Base-by-base conservation (phyloP, 441 rosid genomes). In the Pelargonium myrrhifolium region DNA sequence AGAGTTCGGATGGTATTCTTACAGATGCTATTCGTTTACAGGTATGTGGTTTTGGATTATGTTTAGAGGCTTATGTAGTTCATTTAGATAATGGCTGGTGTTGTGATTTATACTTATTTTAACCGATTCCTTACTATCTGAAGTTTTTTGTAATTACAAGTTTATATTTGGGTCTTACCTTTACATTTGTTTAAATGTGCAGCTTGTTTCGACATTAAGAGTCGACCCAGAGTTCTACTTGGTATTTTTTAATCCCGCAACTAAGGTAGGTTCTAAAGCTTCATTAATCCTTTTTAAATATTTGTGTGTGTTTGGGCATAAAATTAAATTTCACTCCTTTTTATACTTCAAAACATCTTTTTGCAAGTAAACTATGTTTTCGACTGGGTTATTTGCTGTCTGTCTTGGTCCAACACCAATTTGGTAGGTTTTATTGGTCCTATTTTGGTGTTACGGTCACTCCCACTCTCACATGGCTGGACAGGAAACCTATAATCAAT, bases 131-230 rank as follows among this genome's bases (percentile, higher is more conserved):
- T 49, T 65, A 22, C 39, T 5, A 24, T 14, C 40, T n/a, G 56
- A 14, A 4, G 35, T 24, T 59, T 37, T 22, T 24, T 11, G 63
- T 9, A 21, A 47, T 39, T 66, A 6, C 12, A 47, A 45, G 35
- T 24, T 21, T 17, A 62, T 35, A 17, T 28, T 31, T 68, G 62
- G 26, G 62, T 69, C 63, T 65, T 61, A 75, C 43, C 31, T 70
- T 72, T 64, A 51, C 20, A 42, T 66, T 56, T 73, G 64, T 71
- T 77, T 56, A 73, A 70, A 70, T 76, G 28, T 83, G 89, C 97
- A 94, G 99, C 86, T 94, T 73, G 94, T 94, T 84, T 91, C 99
- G 59, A 78, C 89, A 64, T 76, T 92, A 75, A 81, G 83, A 79
- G 86, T 92, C 67, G 67, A 81, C 67, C 99, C 99, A 4, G 97